phyloP scores from a whole-genome alignment of 2,329 filamentous ascomycete species.

The Aspergillus spinulosporus region DNA sequence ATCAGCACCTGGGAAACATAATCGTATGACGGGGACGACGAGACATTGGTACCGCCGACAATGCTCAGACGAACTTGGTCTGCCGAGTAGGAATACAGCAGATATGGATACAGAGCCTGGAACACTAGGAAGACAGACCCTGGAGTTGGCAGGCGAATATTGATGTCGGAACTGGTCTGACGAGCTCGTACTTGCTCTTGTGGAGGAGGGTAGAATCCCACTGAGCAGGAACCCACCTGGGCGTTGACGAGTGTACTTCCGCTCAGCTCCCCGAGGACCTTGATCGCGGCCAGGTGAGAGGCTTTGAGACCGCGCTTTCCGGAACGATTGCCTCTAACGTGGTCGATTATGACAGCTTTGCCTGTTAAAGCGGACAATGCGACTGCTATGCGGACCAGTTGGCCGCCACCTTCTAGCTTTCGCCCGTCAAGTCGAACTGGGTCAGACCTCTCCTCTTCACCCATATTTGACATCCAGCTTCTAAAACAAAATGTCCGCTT shows the following conservation, averaged over 20 bases:
- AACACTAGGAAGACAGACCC: slow-evolving; percentile 58
- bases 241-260: slow-evolving; percentile 43
- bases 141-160: slow-evolving; percentile 49
- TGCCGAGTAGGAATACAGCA: slow-evolving; percentile 46
- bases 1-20: slow-evolving; percentile 58
- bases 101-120: slow-evolving; percentile 60
- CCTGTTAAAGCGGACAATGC: slow-evolving; percentile 57
- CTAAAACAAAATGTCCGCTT: neutral
- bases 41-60: slow-evolving; percentile 60
- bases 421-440: slow-evolving; percentile 53
- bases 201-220: slow-evolving; percentile 34
- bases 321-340: slow-evolving; percentile 54
- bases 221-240: slow-evolving; percentile 36
- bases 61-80: slow-evolving; percentile 45
- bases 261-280: slow-evolving; percentile 54
- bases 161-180: slow-evolving; percentile 35
- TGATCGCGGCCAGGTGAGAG: slow-evolving; percentile 58
- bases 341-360: slow-evolving; percentile 51
- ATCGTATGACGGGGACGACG: slow-evolving; percentile 56
- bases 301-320: slow-evolving; percentile 57
- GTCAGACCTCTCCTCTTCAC: neutral
- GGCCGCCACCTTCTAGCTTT: slow-evolving; percentile 63
- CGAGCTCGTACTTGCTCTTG: neutral
- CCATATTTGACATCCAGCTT: neutral
- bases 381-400: slow-evolving; percentile 59